Conservation (phyloP, 2,329 filamentous ascomycete genomes). For the Aplosporella prunicola region DNA sequence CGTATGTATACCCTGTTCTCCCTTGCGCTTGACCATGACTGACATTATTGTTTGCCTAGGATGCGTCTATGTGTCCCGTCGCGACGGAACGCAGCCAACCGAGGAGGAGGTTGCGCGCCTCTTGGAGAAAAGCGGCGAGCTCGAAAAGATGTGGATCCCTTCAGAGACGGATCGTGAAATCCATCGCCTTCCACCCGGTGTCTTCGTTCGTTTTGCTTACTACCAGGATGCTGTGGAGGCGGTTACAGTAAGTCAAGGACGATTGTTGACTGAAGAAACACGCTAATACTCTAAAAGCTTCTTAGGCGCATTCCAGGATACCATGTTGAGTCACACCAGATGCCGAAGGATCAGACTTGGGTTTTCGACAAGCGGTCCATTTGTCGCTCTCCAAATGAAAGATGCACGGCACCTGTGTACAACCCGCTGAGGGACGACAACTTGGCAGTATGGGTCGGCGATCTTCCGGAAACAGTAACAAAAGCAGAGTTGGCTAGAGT, state of each 20-base stretch:
- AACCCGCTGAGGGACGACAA: background rate
- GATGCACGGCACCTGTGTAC: background rate
- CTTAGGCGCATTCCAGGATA: background rate
- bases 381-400: background rate
- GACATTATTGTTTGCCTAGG: background rate
- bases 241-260: background rate
- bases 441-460: constrained; percentile 3
- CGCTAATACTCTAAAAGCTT: constrained; percentile 1
- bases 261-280: background rate
- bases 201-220: constrained; percentile 1
- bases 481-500: constrained; percentile 1
- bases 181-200: background rate
- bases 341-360: background rate
- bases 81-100: constrained; percentile 1
- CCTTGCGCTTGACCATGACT: background rate
- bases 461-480: constrained; percentile 1
- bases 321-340: constrained; percentile 2
- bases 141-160: constrained; percentile 6
- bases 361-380: background rate
- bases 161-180: constrained; percentile 1
- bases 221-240: constrained; percentile 7
- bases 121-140: background rate
- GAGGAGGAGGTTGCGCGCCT: constrained; percentile 1
- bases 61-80: constrained; percentile 6
- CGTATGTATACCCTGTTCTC: background rate